Conservation (phyloP, 768 basidiomycete genomes). For the Punctularia strigosozonata region DNA sequence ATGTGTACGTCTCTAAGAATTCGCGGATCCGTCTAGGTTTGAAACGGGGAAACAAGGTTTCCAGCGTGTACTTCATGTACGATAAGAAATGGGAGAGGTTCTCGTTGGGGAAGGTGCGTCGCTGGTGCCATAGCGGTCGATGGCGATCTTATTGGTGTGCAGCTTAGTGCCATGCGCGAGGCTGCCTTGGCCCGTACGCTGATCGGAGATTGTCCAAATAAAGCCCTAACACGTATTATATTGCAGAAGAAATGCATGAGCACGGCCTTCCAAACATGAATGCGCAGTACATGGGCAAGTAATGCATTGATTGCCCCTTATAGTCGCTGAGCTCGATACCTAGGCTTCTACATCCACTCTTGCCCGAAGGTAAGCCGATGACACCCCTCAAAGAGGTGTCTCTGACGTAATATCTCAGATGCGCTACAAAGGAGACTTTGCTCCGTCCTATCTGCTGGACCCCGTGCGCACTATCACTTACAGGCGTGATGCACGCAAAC, state of each 20-base stretch:
- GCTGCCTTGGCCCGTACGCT: constrained; percentile 55
- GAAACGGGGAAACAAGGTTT: too few relatives aligned
- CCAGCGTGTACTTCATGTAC: constrained; percentile 87
- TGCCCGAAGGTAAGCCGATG: too few relatives aligned
- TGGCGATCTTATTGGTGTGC: background rate
- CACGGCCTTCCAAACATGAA: constrained; percentile 54
- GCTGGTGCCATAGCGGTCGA: constrained; percentile 2
- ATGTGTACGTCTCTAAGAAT: too few relatives aligned
- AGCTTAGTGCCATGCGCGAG: constrained; percentile 85
- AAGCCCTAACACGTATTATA: too few relatives aligned
- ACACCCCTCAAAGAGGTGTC: too few relatives aligned
- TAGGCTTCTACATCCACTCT: constrained; percentile 88
- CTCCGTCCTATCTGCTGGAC: constrained; percentile 79
- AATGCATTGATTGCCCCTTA: background rate
- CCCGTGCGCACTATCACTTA: constrained; percentile 38
- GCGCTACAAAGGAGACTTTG: constrained; percentile 91
- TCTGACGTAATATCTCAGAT: too few relatives aligned
- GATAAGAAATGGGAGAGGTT: constrained; percentile 54
- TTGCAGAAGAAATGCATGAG: constrained; percentile 62
- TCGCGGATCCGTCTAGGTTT: too few relatives aligned
- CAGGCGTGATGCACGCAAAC: background rate
- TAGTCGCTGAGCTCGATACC: background rate
- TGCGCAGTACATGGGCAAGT: constrained; percentile 80
- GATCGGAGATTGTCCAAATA: too few relatives aligned
- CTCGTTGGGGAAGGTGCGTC: constrained; percentile 65